phyloP scores from a whole-genome alignment of 176 grass and related monocot species.

The Calamus simplicifolius region DNA sequence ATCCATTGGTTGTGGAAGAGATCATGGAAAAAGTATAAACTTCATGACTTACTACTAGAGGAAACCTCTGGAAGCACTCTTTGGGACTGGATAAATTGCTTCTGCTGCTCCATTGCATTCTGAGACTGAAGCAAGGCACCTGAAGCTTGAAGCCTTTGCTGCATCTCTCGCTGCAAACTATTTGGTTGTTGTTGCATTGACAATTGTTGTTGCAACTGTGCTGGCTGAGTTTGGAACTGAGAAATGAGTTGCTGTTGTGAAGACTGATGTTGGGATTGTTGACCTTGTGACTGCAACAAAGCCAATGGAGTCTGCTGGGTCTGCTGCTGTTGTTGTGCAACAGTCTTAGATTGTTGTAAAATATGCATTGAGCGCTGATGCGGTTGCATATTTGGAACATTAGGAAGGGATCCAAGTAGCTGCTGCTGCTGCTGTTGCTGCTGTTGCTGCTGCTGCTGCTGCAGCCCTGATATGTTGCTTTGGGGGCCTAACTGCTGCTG shows the following conservation, averaged over 20 bases:
- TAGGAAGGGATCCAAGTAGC: slow-evolving; percentile 45
- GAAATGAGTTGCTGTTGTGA: slow-evolving; percentile 68
- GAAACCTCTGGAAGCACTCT: slow-evolving; percentile 66
- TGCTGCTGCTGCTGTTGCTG: slow-evolving; percentile 20
- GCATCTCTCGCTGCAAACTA: slow-evolving; percentile 18
- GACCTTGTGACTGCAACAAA: slow-evolving; percentile 52
- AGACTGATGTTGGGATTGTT: slow-evolving; percentile 60
- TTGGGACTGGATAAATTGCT: slow-evolving; percentile 58
- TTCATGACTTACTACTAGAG: slow-evolving; percentile 69
- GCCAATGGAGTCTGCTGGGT: slow-evolving; percentile 47
- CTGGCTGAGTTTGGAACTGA: slow-evolving; percentile 55
- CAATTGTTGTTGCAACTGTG: slow-evolving; percentile 48
- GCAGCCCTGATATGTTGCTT: slow-evolving; percentile 46
- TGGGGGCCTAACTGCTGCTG: slow-evolving; percentile 46
- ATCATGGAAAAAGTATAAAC: neutral
- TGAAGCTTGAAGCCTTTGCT: slow-evolving; percentile 58
- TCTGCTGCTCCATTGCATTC: slow-evolving; percentile 51
- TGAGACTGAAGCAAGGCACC: slow-evolving; percentile 54
- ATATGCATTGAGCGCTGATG: slow-evolving; percentile 44
- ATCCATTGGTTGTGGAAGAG: no score
- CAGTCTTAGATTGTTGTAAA: slow-evolving; percentile 37
- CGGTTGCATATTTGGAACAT: slow-evolving; percentile 38
- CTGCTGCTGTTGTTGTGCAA: slow-evolving; percentile 48
- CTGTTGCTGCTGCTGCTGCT: slow-evolving; percentile 38
- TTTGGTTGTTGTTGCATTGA: slow-evolving; percentile 43